Evolutionary conservation across 805 yeast genomes (phyloP).

Genomic region (Saccharomycopsis selenospora): DNA sequence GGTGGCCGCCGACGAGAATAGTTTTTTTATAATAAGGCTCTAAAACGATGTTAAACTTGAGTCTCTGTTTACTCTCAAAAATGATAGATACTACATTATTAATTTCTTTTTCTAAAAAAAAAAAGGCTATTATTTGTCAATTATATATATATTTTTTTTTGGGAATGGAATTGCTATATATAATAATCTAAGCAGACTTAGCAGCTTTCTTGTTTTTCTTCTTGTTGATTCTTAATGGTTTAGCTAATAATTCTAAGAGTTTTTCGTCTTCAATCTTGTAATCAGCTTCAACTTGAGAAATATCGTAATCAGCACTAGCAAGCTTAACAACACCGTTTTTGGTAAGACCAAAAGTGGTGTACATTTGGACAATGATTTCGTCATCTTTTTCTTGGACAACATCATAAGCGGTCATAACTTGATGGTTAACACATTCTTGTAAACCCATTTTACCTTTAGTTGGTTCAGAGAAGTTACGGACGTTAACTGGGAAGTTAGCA

Average conservation of each 20-base stretch:
- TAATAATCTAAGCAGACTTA: neutral
- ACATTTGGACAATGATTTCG: conserved; percentile 60
- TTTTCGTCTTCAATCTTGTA: conserved; percentile 48
- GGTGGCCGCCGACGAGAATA: too few relatives aligned
- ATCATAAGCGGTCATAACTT: conserved; percentile 60
- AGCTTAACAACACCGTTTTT: conserved; percentile 63
- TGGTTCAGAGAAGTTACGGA: conserved; percentile 59
- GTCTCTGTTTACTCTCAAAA: too few relatives aligned
- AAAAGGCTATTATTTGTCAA: too few relatives aligned
- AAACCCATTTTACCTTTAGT: conserved; percentile 68
- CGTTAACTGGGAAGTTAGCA: conserved; percentile 61
- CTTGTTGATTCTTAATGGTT: conserved; percentile 41
- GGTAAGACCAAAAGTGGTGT: conserved; percentile 69
- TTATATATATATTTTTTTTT: too few relatives aligned
- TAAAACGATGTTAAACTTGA: too few relatives aligned
- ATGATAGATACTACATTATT: too few relatives aligned
- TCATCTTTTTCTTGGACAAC: conserved; percentile 61
- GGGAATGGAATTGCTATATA: too few relatives aligned
- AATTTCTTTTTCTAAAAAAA: too few relatives aligned
- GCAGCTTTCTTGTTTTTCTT: conserved; percentile 14
- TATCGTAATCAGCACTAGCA: conserved; percentile 48
- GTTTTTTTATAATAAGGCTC: too few relatives aligned
- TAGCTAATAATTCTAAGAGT: conserved; percentile 38
- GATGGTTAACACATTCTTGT: conserved; percentile 63
- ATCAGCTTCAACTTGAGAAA: conserved; percentile 44